Percentiles rank a stretch among this genome's conserved stretches.
phyloP scores from a whole-genome alignment of 75 land plant genomes.

The Pseudotsuga menziesii region DNA sequence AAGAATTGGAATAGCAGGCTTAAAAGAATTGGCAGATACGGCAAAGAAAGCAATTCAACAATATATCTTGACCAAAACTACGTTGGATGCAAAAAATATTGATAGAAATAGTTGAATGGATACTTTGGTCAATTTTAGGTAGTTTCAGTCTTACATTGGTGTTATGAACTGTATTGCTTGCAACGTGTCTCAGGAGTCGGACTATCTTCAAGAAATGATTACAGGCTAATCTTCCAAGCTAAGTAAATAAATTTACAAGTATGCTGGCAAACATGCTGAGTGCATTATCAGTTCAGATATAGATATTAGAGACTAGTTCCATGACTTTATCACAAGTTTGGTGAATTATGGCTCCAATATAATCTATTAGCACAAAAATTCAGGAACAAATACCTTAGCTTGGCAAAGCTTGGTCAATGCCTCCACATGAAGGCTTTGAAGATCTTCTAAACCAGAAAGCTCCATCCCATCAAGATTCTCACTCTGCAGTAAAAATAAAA shows the following conservation, averaged over 20 bases:
- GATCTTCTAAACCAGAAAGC: conserved; percentile 39
- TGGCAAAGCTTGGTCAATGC: conserved; percentile 64
- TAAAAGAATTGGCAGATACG: not conserved
- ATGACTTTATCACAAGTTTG: too few species aligned
- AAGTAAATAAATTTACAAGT: not conserved
- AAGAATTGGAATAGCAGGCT: not conserved
- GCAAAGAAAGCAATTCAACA: not conserved
- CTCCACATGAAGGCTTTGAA: conserved; percentile 68
- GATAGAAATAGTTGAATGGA: not conserved
- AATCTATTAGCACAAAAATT: too few species aligned
- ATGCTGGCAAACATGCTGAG: not conserved
- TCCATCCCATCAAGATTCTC: conserved; percentile 28
- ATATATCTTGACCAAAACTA: not conserved
- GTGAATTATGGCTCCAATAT: too few species aligned
- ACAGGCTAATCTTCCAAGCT: not conserved
- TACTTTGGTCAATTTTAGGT: not conserved
- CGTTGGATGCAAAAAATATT: not conserved
- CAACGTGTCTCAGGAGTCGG: not conserved
- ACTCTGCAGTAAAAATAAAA: conserved; percentile 3
- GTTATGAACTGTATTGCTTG: not conserved
- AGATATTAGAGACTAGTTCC: too few species aligned
- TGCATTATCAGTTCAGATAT: not conserved
- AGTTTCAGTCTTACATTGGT: not conserved
- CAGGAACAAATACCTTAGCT: conserved; percentile 43
- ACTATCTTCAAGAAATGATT: not conserved